These are phyloP conservation scores for Paraleonurus japonicus DNA, from an alignment of 257 asterid species.

Conservation along the genomic window DNA sequence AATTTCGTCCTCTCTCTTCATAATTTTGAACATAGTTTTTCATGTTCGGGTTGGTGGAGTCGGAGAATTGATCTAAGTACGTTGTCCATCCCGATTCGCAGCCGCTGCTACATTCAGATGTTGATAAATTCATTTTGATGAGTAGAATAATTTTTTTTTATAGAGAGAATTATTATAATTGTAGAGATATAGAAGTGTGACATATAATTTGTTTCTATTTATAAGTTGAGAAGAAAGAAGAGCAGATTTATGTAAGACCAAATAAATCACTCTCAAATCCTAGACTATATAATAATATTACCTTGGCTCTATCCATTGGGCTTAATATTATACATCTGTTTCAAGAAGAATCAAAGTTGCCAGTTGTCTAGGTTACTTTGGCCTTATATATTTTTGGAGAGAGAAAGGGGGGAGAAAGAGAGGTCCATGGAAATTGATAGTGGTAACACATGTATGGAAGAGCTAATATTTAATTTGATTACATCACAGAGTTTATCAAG, in stretches of 20 bases:
- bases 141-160: not conserved
- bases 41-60: slow-evolving; percentile 26
- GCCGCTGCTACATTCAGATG: slow-evolving; percentile 72
- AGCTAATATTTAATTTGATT: slow-evolving; percentile 15
- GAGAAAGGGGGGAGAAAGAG: slow-evolving; percentile 17
- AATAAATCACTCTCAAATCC: slow-evolving; percentile 47
- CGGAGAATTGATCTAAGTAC: slow-evolving; percentile 68
- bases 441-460: slow-evolving; percentile 35
- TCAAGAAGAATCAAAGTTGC: slow-evolving; percentile 59
- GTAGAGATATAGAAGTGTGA: not conserved
- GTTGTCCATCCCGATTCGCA: slow-evolving; percentile 92
- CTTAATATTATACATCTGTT: slow-evolving; percentile 37
- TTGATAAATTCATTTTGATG: slow-evolving; percentile 55
- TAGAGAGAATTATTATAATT: not conserved
- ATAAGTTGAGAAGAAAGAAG: slow-evolving; percentile 38
- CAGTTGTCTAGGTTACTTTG: slow-evolving; percentile 54
- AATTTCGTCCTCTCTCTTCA: not conserved
- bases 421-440: slow-evolving; percentile 40
- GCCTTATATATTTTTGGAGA: slow-evolving; percentile 17
- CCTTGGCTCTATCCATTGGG: slow-evolving; percentile 52
- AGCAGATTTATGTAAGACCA: slow-evolving; percentile 36
- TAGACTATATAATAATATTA: slow-evolving; percentile 41
- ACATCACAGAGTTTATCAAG: slow-evolving; percentile 5
- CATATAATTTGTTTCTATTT: slow-evolving; percentile 23
- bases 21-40: slow-evolving; percentile 2